phyloP scores from a whole-genome alignment of 2,329 filamentous ascomycete genomes.

The Verticillium zaregamsianum region DNA sequence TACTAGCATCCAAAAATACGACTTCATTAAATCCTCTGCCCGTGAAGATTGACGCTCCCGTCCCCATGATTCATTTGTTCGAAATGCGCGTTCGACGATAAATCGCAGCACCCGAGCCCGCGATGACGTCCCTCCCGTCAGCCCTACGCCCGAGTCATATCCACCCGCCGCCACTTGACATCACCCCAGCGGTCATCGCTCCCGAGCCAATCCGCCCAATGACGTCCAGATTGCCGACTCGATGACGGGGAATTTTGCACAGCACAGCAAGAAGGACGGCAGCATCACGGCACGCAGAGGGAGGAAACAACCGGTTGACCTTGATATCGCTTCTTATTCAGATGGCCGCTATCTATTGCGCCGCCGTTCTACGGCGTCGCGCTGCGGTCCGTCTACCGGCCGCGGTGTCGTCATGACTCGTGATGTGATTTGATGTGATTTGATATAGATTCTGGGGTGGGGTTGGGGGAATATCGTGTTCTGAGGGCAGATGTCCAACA shows the following conservation, averaged over 20 bases:
- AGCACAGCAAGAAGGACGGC: no score
- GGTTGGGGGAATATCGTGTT: neutral
- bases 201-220: neutral
- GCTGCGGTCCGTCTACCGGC: neutral
- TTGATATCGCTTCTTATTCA: neutral
- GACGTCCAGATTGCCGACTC: neutral
- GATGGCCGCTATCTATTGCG: neutral
- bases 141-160: neutral
- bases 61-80: no score
- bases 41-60: no score
- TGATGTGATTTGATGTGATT: neutral
- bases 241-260: no score
- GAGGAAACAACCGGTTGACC: no score
- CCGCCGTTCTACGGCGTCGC: neutral
- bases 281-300: neutral
- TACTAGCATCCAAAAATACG: no score
- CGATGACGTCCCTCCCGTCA: neutral
- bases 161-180: neutral
- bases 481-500: neutral
- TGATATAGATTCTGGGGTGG: neutral
- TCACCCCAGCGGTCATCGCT: neutral
- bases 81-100: no score
- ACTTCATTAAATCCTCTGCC: no score
- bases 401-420: neutral
- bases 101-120: neutral